Conservation (phyloP, 2,329 filamentous ascomycete genomes). For the Neonectria punicea region DNA sequence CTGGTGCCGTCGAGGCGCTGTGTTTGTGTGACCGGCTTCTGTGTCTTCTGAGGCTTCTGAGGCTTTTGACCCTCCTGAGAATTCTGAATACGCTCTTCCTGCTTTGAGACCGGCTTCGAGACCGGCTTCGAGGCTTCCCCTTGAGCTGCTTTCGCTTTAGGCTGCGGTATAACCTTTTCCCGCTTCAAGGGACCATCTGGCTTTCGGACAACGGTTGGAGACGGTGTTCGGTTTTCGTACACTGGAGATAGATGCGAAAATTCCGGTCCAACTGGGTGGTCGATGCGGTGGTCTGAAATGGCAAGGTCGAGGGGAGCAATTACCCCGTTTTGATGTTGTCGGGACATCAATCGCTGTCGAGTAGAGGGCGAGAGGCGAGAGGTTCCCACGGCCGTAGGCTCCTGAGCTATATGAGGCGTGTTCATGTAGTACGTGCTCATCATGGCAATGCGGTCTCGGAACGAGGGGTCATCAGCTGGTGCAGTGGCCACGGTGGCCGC, state of each 20-base stretch:
- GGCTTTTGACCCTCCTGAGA: conserved; percentile 36
- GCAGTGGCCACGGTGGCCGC: conserved; percentile 28
- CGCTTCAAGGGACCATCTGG: conserved; percentile 54
- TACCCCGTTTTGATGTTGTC: conserved; percentile 58
- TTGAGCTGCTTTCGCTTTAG: conserved; percentile 31
- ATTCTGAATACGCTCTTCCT: conserved; percentile 17
- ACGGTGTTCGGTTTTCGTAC: conserved; percentile 77
- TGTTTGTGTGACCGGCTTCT: conserved; percentile 39
- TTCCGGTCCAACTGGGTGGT: conserved; percentile 51
- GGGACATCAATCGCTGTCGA: conserved; percentile 51
- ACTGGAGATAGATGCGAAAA: conserved; percentile 75
- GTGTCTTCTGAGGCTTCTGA: conserved; percentile 39
- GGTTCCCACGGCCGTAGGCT: conserved; percentile 42
- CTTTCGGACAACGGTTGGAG: conserved; percentile 69
- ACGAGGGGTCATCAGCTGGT: conserved; percentile 52
- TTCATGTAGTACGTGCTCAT: conserved; percentile 50
- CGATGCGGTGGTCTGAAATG: conserved; percentile 55
- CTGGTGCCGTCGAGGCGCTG: conserved; percentile 54
- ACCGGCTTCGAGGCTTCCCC: conserved; percentile 33
- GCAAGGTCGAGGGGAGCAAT: conserved; percentile 68
- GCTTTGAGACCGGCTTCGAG: conserved; percentile 11
- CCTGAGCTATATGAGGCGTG: conserved; percentile 44
- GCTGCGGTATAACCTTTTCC: conserved; percentile 38
- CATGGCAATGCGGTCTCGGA: conserved; percentile 54
- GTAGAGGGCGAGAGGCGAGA: conserved; percentile 48